Base-by-base conservation (phyloP, 2,329 filamentous ascomycete species). In the Colletotrichum brevisporum region DNA sequence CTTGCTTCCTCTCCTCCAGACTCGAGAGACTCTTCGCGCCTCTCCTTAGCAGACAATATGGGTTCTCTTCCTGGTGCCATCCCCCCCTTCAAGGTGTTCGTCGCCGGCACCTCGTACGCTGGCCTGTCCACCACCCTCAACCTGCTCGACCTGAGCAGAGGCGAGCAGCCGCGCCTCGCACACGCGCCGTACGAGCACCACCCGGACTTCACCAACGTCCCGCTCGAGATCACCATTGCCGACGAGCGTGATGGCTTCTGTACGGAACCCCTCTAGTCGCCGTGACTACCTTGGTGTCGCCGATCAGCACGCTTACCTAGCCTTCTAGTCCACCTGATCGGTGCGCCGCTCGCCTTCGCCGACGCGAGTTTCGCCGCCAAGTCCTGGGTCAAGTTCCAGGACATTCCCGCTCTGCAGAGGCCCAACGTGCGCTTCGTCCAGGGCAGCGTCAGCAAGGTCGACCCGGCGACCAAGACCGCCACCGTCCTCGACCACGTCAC, bases 181-280 rank as follows among this genome's bases (percentile, higher is more conserved):
- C 76, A 74, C 21, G 73, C 78, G 41, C 75, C 74, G n/a, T 82
- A 82, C 63, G 67, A 71, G 51, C 80, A 85, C 75, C 73, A 84
- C 73, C 72, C 80, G 71, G 75, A 80, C 36, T 76, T 83, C 21
- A 81, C 83, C 52, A 83, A 82, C 26, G 82, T 91, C 52, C 84
- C 88, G 1, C 79, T 93, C 15, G 86, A 94, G 45, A 90, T 95
- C 58, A 94, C 91, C 24, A 86, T 95, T 24, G 89, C 93, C 26
- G 92, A 95, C 74, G 91, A 94, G 78, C 84, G 91, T n/a, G 92
- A 95, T 82, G 93, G 93, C n/a, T 94, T 90, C 78, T 94, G 92
- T 94, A 83, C 74, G 90, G 80, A 8, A 72, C 50, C 41, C 36
- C 26, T 16, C 63, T 39, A 63, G 71, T 36, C 31, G 31, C 31